Conservation (phyloP, 768 basidiomycete species). For the Trametes gibbosa region DNA sequence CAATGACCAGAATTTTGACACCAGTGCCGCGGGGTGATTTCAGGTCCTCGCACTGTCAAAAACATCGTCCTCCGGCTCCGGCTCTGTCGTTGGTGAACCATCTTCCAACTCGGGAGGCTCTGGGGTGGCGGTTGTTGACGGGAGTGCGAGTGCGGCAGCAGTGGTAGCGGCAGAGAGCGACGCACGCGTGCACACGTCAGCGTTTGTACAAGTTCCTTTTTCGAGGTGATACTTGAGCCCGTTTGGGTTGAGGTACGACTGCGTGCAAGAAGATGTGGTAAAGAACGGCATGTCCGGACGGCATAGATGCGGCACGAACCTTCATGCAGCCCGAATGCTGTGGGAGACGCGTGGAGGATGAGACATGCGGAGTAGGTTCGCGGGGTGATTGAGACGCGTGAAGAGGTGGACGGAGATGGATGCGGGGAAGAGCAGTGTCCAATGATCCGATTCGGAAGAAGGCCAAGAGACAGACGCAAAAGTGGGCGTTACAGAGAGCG, state of each 20-base stretch:
- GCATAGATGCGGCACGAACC: constrained; percentile 31
- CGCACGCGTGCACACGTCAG: constrained; percentile 19
- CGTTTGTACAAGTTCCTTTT: constrained; percentile 57
- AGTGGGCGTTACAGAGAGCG: neutral
- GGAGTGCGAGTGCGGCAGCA: neutral
- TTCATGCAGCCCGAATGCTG: constrained; percentile 50
- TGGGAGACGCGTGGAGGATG: neutral
- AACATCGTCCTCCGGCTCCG: neutral
- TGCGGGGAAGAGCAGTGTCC: neutral
- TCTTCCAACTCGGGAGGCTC: neutral
- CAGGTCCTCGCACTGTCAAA: neutral
- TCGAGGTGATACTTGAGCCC: constrained; percentile 67
- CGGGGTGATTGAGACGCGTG: constrained; percentile 3
- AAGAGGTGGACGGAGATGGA: neutral
- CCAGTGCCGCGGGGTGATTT: neutral
- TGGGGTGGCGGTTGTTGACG: neutral
- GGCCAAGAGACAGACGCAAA: neutral
- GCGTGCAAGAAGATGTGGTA: neutral
- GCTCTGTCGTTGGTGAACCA: neutral
- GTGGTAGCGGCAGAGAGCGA: constrained; percentile 2
- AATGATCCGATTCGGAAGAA: neutral
- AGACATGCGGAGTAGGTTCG: neutral
- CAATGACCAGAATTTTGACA: no score
- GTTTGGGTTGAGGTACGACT: constrained; percentile 65
- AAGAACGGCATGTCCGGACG: neutral